Evolutionary conservation across 2,329 filamentous ascomycete genomes (phyloP).

Genomic region (Capronia coronata): DNA sequence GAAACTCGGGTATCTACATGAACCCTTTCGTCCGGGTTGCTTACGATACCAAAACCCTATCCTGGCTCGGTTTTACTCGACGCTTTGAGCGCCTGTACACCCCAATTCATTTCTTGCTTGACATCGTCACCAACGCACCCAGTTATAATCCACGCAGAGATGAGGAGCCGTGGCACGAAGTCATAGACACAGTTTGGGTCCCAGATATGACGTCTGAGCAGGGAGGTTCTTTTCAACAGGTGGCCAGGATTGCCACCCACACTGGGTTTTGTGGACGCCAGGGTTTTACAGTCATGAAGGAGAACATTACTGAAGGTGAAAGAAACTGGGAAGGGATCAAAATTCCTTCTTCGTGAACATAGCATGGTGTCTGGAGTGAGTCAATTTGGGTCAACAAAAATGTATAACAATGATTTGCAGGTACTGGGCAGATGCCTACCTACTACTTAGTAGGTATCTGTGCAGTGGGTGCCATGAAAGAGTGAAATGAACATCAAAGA

Average conservation of each 20-base stretch:
- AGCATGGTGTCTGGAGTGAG: slow-evolving; percentile 19
- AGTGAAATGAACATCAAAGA: too few species aligned
- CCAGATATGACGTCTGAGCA: slow-evolving; percentile 29
- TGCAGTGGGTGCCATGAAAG: not conserved
- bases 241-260: slow-evolving; percentile 37
- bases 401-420: slow-evolving; percentile 2
- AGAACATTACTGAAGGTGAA: slow-evolving; percentile 38
- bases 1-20: slow-evolving; percentile 59
- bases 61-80: slow-evolving; percentile 54
- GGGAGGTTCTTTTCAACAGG: slow-evolving; percentile 36
- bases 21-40: slow-evolving; percentile 70
- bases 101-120: slow-evolving; percentile 54
- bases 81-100: slow-evolving; percentile 61
- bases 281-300: slow-evolving; percentile 41
- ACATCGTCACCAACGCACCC: slow-evolving; percentile 51
- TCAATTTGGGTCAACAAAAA: not conserved
- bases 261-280: slow-evolving; percentile 43
- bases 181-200: slow-evolving; percentile 40
- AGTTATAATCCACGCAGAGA: slow-evolving; percentile 54
- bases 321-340: slow-evolving; percentile 43
- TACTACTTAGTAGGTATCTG: too few species aligned
- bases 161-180: slow-evolving; percentile 51
- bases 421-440: not conserved
- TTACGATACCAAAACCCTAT: slow-evolving; percentile 53
- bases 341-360: slow-evolving; percentile 30